These are phyloP conservation scores for Cercospora janseana DNA, from an alignment of 2,329 filamentous ascomycete species.

Conservation along the genomic window DNA sequence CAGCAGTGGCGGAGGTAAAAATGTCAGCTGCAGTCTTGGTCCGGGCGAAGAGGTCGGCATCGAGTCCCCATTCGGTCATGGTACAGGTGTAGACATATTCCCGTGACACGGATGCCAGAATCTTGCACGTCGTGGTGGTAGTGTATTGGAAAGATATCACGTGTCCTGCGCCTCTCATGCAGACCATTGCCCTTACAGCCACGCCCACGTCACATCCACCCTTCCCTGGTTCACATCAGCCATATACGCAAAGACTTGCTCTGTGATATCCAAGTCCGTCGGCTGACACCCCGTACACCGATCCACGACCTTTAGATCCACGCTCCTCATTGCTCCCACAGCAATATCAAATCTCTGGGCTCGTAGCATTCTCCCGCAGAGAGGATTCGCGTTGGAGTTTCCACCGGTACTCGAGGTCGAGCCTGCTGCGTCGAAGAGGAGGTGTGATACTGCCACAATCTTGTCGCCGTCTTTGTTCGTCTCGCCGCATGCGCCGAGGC, in stretches of 20 bases:
- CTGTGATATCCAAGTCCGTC: constrained; percentile 52
- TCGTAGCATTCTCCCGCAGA: constrained; percentile 66
- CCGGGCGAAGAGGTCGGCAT: constrained; percentile 22
- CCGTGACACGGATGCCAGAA: constrained; percentile 19
- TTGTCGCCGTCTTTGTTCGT: constrained; percentile 54
- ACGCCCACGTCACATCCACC: constrained; percentile 37
- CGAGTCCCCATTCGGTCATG: constrained; percentile 23
- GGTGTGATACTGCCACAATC: constrained; percentile 62
- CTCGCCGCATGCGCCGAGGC: constrained; percentile 67
- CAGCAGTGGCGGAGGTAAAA: constrained; percentile 9
- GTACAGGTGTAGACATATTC: constrained; percentile 28
- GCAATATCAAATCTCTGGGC: constrained; percentile 48
- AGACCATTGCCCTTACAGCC: constrained; percentile 22
- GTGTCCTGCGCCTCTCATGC: too few species aligned
- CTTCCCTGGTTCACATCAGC: constrained; percentile 38
- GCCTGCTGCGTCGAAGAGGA: constrained; percentile 57
- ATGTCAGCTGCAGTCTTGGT: constrained; percentile 13
- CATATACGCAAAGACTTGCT: constrained; percentile 48
- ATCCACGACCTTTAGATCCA: constrained; percentile 60
- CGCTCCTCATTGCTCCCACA: constrained; percentile 40
- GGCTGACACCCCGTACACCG: constrained; percentile 56
- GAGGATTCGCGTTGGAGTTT: constrained; percentile 60
- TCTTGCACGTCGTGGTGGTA: constrained; percentile 28
- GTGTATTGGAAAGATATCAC: constrained; percentile 27
- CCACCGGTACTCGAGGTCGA: constrained; percentile 26